Conservation (phyloP, 208 protist genomes). For the Wallacemonas sp. region DNA sequence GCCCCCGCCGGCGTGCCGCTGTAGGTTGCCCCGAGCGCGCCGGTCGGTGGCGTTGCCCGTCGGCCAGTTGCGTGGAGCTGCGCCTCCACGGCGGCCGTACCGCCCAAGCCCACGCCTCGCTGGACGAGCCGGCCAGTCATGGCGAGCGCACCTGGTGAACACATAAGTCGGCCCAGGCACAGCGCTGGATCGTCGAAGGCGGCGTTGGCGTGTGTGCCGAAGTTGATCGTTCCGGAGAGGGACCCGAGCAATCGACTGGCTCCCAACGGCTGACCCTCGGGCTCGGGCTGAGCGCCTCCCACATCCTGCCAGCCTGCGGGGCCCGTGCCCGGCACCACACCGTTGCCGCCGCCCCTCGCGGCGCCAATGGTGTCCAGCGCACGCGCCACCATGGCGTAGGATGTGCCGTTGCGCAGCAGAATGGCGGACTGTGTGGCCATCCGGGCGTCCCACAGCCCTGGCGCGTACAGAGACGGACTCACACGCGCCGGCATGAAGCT, state of each 20-base stretch:
- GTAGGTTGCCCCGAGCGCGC: not conserved
- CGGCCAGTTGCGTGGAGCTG: not conserved
- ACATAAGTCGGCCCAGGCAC: not conserved
- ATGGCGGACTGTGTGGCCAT: constrained; percentile 10
- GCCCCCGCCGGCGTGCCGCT: not conserved
- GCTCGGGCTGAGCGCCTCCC: not conserved
- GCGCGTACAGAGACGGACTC: not conserved
- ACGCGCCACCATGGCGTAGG: constrained; percentile 3
- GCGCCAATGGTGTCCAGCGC: too few relatives aligned
- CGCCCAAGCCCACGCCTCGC: not conserved
- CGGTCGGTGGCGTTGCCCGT: not conserved
- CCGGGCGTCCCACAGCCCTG: constrained; percentile 32
- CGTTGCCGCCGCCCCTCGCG: too few relatives aligned
- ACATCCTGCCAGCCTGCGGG: too few relatives aligned
- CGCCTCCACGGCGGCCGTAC: not conserved
- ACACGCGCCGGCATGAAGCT: not conserved
- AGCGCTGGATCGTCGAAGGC: not conserved
- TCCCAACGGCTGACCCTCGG: not conserved
- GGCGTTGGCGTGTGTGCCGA: too few relatives aligned
- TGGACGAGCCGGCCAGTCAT: not conserved
- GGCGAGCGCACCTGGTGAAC: not conserved
- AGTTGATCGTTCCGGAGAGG: not conserved
- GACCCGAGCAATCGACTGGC: not conserved
- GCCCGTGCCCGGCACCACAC: too few relatives aligned
- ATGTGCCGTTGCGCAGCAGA: not conserved